Conservation (phyloP, 2,329 filamentous ascomycete species). For the Magnaporthiopsis rhizophila region DNA sequence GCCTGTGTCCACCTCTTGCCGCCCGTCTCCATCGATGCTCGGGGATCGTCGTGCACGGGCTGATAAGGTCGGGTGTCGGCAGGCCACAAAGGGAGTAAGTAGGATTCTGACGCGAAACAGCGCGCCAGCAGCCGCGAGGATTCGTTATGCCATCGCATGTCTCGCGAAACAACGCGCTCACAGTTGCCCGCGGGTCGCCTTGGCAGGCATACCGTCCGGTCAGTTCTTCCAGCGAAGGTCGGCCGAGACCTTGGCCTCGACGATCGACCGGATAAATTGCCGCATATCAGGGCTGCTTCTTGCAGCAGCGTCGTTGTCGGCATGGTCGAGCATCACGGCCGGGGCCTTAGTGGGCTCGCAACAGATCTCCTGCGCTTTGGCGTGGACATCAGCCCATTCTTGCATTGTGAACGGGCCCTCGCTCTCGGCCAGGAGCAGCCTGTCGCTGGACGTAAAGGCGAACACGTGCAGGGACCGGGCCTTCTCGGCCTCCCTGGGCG, state of each 20-base stretch:
- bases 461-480: slow-evolving; percentile 74
- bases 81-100: no score
- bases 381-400: slow-evolving; percentile 66
- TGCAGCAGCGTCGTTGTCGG: slow-evolving; percentile 37
- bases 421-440: slow-evolving; percentile 72
- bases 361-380: slow-evolving; percentile 59
- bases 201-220: slow-evolving; percentile 12
- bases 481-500: slow-evolving; percentile 49
- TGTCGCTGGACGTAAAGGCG: slow-evolving; percentile 66
- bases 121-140: no score
- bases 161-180: no score
- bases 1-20: background rate
- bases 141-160: no score
- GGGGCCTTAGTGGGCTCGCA: slow-evolving; percentile 30
- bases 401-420: slow-evolving; percentile 68
- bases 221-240: slow-evolving; percentile 50
- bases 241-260: slow-evolving; percentile 45
- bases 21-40: no score
- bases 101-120: no score
- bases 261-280: slow-evolving; percentile 52
- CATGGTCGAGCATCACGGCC: slow-evolving; percentile 25
- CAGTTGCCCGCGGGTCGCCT: no score
- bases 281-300: slow-evolving; percentile 42
- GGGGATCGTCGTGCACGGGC: no score
- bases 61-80: no score